phyloP scores from a whole-genome alignment of 345 rosid genomes.

The Acer saccharum region DNA sequence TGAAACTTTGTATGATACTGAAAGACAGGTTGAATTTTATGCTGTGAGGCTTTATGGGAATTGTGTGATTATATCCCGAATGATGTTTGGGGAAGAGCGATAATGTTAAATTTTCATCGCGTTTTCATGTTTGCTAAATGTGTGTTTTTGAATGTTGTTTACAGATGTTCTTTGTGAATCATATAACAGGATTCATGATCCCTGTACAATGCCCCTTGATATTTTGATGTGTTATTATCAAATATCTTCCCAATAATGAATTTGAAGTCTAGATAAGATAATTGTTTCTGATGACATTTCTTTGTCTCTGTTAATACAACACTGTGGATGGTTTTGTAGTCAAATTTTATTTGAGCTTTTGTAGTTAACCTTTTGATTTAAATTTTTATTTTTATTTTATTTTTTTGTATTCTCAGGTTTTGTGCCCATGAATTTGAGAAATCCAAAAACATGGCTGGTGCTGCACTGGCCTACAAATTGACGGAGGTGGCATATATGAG shows the following conservation, averaged over 20 bases:
- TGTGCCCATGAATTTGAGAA: slow-evolving; percentile 96
- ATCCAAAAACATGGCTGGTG: slow-evolving; percentile 83
- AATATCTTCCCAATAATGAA: not conserved
- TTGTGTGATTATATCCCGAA: slow-evolving; percentile 4
- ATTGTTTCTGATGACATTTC: not conserved
- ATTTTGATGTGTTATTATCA: not conserved
- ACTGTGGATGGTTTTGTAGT: slow-evolving; percentile 1
- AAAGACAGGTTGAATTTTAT: not conserved
- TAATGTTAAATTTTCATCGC: not conserved
- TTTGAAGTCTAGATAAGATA: not conserved
- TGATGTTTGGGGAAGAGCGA: not conserved
- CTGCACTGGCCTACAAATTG: slow-evolving; percentile 97
- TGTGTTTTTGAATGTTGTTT: not conserved
- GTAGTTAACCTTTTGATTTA: not conserved
- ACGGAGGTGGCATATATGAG: slow-evolving; percentile 96
- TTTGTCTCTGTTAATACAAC: not conserved
- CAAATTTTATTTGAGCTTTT: not conserved
- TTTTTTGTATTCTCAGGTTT: slow-evolving; percentile 52
- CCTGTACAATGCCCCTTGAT: not conserved
- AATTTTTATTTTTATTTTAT: not conserved
- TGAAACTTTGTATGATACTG: not conserved
- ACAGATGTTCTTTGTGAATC: not conserved
- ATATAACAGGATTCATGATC: not conserved
- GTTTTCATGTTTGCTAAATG: not conserved
- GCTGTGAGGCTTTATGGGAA: slow-evolving; percentile 2